Conservation (phyloP, 2,329 filamentous ascomycete species). For the Ceratocystis ficicola region DNA sequence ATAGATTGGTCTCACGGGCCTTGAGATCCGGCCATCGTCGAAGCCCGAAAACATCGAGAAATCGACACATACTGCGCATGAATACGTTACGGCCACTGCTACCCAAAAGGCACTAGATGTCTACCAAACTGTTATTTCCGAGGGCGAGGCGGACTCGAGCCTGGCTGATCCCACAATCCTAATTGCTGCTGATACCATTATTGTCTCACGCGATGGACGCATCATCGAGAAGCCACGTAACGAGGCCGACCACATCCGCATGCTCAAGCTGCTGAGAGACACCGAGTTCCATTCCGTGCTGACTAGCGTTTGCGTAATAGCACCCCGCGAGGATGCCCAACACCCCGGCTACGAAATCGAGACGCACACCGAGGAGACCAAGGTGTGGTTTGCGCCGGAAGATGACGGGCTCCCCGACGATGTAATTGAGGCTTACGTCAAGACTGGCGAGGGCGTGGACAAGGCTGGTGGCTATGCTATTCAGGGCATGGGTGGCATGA, state of each 20-base stretch:
- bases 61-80: constrained; percentile 57
- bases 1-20: constrained; percentile 65
- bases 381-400: constrained; percentile 68
- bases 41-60: constrained; percentile 82
- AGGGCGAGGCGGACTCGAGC: constrained; percentile 30
- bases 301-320: constrained; percentile 74
- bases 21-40: constrained; percentile 75
- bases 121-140: constrained; percentile 38
- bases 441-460: constrained; percentile 81
- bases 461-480: constrained; percentile 95
- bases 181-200: constrained; percentile 81
- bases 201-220: constrained; percentile 60
- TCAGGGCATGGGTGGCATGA: constrained; percentile 74
- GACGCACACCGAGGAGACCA: constrained; percentile 76
- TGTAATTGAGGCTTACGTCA: constrained; percentile 64
- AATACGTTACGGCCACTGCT: constrained; percentile 85
- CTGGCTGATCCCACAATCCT: constrained; percentile 66
- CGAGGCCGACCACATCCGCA: constrained; percentile 68
- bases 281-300: constrained; percentile 66
- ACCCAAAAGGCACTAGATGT: constrained; percentile 71
- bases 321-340: constrained; percentile 64
- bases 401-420: constrained; percentile 55
- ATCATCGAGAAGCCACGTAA: constrained; percentile 85
- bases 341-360: constrained; percentile 79
- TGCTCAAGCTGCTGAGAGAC: constrained; percentile 73